Base-by-base conservation (phyloP, 306 rosid species). In the Inga oerstediana region DNA sequence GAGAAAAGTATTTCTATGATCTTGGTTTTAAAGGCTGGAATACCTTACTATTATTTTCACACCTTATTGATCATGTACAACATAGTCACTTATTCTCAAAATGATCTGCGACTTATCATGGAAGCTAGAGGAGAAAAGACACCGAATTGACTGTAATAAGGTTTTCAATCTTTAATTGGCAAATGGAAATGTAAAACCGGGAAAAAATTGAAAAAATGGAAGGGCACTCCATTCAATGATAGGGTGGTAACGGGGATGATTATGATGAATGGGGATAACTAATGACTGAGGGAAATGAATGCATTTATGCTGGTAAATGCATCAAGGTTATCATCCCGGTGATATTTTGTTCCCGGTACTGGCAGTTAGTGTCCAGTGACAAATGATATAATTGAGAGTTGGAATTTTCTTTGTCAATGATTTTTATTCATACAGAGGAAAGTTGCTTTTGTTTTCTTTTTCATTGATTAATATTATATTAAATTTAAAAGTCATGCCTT, bases 231-330 rank as follows among this genome's bases (percentile, higher is more conserved):
- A 43, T 62, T 59, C 39, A 35, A 43, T 75, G n/a, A 48, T 76
- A 17, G 24, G 22, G 79, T 16, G 34, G 34, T 68, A 67, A 39
- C 75, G 59, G 59, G 45, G 84, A 75, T 58, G 17, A 61, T 72
- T n/a, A 46, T 58, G 8, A 22, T 70, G 73, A 39, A 68, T 19
- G 6, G 58, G 49, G 32, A 43, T 24, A 17, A 27, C n/a, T 71
- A 56, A 77, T 30, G 15, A 66, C 49, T 66, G 76, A 62, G 72
- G 64, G 48, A 56, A 69, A 74, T 58, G 37, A 12, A 17, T 52
- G 3, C 73, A 44, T 70, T 51, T 58, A 41, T 43, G 34, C 72
- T 24, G 43, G 20, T 68, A 44, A 41, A 15, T 44, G 27, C 32
- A 39, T 39, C 6, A 35, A 24, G 51, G 8, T 16, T 39, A n/a